These are phyloP conservation scores for Claviceps digitariae DNA, from an alignment of 2,329 filamentous ascomycete species.

Conservation along the genomic window DNA sequence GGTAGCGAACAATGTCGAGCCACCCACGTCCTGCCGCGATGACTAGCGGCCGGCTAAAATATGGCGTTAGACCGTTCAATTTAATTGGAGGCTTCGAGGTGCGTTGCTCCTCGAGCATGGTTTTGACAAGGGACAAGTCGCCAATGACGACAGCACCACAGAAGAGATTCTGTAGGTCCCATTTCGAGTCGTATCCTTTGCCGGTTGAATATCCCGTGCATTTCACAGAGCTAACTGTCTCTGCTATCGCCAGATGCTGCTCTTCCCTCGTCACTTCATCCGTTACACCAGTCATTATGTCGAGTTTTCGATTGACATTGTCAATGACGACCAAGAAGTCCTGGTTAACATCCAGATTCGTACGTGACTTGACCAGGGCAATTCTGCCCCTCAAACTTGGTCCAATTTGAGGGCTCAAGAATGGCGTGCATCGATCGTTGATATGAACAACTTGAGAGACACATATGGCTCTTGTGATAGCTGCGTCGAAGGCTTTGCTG, in stretches of 20 bases:
- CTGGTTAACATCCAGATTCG: neutral
- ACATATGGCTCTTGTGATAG: neutral
- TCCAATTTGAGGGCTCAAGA: neutral
- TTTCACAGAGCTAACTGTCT: too few species aligned
- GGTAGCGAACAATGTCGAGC: neutral
- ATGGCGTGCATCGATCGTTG: neutral
- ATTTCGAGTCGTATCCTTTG: neutral
- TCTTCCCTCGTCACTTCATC: neutral
- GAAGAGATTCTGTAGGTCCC: neutral
- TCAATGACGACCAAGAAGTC: neutral
- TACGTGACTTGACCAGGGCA: neutral
- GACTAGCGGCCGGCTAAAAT: neutral
- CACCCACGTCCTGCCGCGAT: neutral
- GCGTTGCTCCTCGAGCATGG: neutral
- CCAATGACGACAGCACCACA: constrained; percentile 1
- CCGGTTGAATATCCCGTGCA: neutral
- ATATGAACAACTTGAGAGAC: neutral
- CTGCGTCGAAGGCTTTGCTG: neutral
- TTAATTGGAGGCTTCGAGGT: neutral
- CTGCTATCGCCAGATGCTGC: neutral
- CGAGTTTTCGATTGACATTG: neutral
- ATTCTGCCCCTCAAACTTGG: neutral
- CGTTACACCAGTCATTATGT: neutral
- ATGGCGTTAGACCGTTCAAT: neutral
- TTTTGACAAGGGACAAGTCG: neutral